phyloP scores from a whole-genome alignment of 441 rosid genomes.

The Adansonia rubrostipa region DNA sequence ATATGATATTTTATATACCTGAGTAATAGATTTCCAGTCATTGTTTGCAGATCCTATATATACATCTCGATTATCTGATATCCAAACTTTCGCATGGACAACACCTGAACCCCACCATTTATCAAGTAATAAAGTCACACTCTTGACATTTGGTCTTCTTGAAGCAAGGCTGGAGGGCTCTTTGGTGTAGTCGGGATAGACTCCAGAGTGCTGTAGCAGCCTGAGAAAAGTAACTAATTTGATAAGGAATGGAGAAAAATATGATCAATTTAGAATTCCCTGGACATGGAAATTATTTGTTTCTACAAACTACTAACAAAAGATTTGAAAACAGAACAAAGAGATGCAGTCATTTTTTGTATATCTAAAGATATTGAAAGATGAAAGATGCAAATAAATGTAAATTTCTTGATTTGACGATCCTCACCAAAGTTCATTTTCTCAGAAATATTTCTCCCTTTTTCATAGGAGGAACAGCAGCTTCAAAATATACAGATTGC shows the following conservation, averaged over 20 bases:
- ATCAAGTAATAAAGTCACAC: conserved; percentile 60
- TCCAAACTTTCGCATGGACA: conserved; percentile 92
- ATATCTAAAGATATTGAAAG: not conserved
- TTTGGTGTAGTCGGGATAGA: conserved; percentile 69
- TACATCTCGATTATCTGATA: conserved; percentile 66
- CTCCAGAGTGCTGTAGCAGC: conserved; percentile 77
- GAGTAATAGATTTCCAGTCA: conserved; percentile 94
- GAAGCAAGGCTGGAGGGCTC: conserved; percentile 74
- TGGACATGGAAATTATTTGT: not conserved
- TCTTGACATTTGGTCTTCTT: conserved; percentile 76
- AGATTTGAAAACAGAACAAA: not conserved
- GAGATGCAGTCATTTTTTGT: not conserved
- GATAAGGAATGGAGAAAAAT: not conserved
- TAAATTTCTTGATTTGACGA: not conserved
- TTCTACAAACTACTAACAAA: not conserved
- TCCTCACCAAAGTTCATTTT: not conserved
- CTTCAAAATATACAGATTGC: not conserved
- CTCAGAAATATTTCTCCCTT: not conserved
- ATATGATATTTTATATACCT: conserved; percentile 45
- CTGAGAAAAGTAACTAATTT: conserved; percentile 34
- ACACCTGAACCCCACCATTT: conserved; percentile 92
- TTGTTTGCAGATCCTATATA: conserved; percentile 94
- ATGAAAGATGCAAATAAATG: not conserved
- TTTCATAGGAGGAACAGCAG: not conserved
- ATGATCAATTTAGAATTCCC: not conserved